phyloP scores from a whole-genome alignment of 495 filamentous ascomycete species.

The Hypoxylon subgilvum region DNA sequence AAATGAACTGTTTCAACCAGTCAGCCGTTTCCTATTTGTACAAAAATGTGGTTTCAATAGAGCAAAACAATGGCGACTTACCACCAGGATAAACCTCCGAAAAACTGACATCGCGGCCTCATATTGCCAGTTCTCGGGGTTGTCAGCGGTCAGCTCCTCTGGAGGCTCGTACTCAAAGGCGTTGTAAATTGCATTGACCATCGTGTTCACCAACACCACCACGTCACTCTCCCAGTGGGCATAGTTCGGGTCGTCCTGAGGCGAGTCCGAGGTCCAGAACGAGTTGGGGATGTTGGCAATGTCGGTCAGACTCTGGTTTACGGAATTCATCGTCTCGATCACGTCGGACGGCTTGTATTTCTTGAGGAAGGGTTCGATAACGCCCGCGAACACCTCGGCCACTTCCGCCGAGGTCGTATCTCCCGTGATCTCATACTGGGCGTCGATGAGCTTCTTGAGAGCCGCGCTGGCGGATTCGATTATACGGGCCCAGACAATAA shows the following conservation, averaged over 20 bases:
- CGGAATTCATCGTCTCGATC: constrained; percentile 10
- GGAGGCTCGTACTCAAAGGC: constrained; percentile 41
- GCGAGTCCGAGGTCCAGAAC: constrained; percentile 27
- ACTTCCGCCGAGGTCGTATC: constrained; percentile 17
- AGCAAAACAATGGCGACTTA: constrained; percentile 25
- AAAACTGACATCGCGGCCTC: constrained; percentile 20
- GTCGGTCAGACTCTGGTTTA: constrained; percentile 29
- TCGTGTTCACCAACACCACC: constrained; percentile 27
- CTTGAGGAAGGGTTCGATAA: constrained; percentile 33
- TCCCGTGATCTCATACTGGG: background rate
- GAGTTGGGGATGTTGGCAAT: constrained; percentile 36
- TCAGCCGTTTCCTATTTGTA: background rate
- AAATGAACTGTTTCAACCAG: constrained; percentile 41
- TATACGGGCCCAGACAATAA: constrained; percentile 48
- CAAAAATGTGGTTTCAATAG: background rate
- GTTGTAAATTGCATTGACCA: constrained; percentile 40
- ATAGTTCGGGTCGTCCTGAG: constrained; percentile 3
- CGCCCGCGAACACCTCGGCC: constrained; percentile 7
- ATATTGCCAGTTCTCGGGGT: constrained; percentile 16
- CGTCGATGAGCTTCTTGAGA: constrained; percentile 11
- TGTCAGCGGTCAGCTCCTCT: constrained; percentile 18
- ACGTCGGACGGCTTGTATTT: constrained; percentile 37
- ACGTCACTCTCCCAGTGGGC: constrained; percentile 13
- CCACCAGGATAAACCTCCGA: constrained; percentile 37
- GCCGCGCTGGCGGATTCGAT: constrained; percentile 19